Percentiles rank a stretch among this genome's conserved stretches.
Evolutionary conservation across 2,329 filamentous ascomycete species (phyloP).

Genomic region (Lecanoromycetidae sp.): DNA sequence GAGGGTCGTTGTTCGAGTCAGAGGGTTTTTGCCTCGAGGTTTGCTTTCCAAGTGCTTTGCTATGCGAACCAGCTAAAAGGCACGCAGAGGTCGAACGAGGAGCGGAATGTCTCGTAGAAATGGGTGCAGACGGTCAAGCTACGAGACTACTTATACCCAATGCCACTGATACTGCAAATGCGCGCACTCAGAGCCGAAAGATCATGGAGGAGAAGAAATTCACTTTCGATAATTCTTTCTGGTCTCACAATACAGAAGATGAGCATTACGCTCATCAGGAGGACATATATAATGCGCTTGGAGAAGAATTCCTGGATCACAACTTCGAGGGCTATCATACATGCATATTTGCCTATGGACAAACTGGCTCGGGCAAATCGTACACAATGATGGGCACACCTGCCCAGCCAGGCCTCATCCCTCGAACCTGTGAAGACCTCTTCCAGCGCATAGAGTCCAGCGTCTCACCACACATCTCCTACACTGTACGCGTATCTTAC

Average conservation of each 20-base stretch:
- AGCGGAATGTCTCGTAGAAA: slow-evolving; percentile 75
- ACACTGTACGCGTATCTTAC: slow-evolving; percentile 94
- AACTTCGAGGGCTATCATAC: slow-evolving; percentile 99
- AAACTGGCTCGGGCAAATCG: slow-evolving; percentile 94
- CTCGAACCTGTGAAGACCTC: slow-evolving; percentile 86
- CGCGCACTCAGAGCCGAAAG: slow-evolving; percentile 55
- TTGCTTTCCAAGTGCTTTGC: slow-evolving; percentile 20
- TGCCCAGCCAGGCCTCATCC: slow-evolving; percentile 81
- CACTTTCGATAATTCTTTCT: slow-evolving; percentile 96
- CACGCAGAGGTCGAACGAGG: slow-evolving; percentile 63
- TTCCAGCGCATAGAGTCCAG: slow-evolving; percentile 84
- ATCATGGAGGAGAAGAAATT: slow-evolving; percentile 79
- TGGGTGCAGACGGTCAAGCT: slow-evolving; percentile 77
- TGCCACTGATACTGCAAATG: slow-evolving; percentile 35
- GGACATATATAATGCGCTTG: slow-evolving; percentile 85
- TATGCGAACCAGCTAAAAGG: slow-evolving; percentile 18
- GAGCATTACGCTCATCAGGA: slow-evolving; percentile 83
- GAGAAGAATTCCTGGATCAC: slow-evolving; percentile 95
- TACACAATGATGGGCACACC: slow-evolving; percentile 94
- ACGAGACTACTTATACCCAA: slow-evolving; percentile 67
- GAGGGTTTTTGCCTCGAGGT: slow-evolving; percentile 71
- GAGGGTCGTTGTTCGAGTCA: slow-evolving; percentile 67
- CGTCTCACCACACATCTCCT: slow-evolving; percentile 82
- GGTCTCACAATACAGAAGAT: slow-evolving; percentile 74
- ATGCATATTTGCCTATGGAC: slow-evolving; percentile 96